Percentiles rank a stretch among this genome's conserved stretches.
These are phyloP conservation scores for Cardamine resedifolia DNA, from an alignment of 345 rosid species.

Conservation along the genomic window DNA sequence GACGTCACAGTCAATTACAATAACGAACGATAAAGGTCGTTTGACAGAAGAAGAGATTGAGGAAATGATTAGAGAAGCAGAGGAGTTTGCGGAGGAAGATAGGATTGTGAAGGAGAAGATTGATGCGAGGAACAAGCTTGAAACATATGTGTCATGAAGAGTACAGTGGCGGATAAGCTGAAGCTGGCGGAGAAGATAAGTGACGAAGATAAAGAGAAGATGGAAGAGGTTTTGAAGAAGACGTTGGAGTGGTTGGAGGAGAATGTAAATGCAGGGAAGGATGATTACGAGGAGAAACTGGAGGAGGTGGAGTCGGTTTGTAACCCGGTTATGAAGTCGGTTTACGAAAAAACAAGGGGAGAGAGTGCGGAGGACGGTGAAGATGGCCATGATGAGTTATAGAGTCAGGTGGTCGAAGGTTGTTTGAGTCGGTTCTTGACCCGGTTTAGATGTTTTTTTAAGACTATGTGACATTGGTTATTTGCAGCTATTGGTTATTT, in stretches of 20 bases:
- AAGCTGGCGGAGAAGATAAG: conserved; percentile 49
- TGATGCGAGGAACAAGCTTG: conserved; percentile 57
- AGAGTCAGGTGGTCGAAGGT: conserved; percentile 4
- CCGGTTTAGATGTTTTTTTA: neutral
- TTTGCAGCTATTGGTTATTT: neutral
- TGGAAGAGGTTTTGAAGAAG: conserved; percentile 45
- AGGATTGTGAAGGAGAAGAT: conserved; percentile 46
- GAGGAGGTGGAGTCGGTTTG: conserved; percentile 58
- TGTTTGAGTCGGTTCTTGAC: neutral
- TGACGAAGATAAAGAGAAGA: conserved; percentile 52
- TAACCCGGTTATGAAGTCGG: conserved; percentile 50
- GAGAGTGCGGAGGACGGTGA: conserved; percentile 36
- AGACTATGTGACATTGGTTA: neutral
- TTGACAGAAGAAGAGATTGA: conserved; percentile 61
- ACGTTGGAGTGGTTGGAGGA: conserved; percentile 61
- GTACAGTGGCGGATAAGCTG: conserved; percentile 42
- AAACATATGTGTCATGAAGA: conserved; percentile 53
- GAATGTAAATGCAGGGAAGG: conserved; percentile 52
- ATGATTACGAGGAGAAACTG: conserved; percentile 56
- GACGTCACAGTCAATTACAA: conserved; percentile 49
- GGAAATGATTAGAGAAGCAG: conserved; percentile 58
- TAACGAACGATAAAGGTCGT: conserved; percentile 53
- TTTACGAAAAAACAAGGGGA: conserved; percentile 44
- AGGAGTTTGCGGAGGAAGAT: conserved; percentile 57
- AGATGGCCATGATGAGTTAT: conserved; percentile 51